Evolutionary conservation across 129 eudicot genomes (phyloP), one percentile per base, ranked within the genome.

Genomic region (Artemisia tridentata): DNA sequence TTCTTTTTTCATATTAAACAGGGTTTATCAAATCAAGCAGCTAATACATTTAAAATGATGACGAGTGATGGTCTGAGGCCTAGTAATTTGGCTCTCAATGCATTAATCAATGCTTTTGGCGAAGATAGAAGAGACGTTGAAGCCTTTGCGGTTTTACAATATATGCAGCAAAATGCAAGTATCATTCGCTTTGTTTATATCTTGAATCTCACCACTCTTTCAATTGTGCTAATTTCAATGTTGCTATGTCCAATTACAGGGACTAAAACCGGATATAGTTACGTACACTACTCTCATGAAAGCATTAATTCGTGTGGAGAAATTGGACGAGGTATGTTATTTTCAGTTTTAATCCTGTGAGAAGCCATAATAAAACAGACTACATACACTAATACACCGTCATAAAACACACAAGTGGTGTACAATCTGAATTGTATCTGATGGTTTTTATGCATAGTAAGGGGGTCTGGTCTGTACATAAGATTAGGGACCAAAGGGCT

Each of bases 211-310:
- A 14, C 59, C 45, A 13, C 45, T 13, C n/a, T n/a, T 9, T 10
- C 14, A 19, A 41, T 19, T 29, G 10, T 17, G 20, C 72, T 52
- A 56, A 67, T 48, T 38, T 63, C 10, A 1, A 0, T 75, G 17
- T 31, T 55, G 12, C 50, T 57, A 2, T 74, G 21, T 57, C 20
- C 21, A 48, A 29, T 69, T 80, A 75, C 92, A 92, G 98, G 88
- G 88, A 56, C 53, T 89, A 79, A 89, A 85, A 77, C 96, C 98
- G 17, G 98, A 92, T 83, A 89, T 89, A 65, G 90, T 92, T 41
- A 92, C 98, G 12, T 92, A 86, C 78, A 92, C 96, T 57, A 92
- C 98, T 53, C 95, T 92, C 17, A 92, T 92, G 98, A 92, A 92
- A 82, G 88, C 92, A 20, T 77, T 92, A 59, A 84, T 92, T 63